These are phyloP conservation scores for Zea luxurians DNA, from an alignment of 176 grass and related monocot species.

Conservation along the genomic window DNA sequence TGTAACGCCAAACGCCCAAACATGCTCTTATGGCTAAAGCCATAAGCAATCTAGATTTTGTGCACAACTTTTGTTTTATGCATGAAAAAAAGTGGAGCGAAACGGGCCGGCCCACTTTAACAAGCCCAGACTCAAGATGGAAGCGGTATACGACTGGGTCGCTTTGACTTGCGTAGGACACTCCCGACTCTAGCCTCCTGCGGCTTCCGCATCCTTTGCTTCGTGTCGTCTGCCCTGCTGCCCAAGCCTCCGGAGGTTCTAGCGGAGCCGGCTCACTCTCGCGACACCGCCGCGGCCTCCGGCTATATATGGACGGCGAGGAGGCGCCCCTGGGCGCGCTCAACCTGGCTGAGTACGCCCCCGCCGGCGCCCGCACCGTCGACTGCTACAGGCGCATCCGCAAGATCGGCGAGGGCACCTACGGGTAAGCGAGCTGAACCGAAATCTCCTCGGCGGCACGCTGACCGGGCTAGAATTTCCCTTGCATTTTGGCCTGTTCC, in stretches of 20 bases:
- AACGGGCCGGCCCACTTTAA: not conserved
- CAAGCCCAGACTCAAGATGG: constrained; percentile 11
- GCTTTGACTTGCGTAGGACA: constrained; percentile 24
- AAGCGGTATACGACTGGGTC: not conserved
- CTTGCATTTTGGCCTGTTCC: not conserved
- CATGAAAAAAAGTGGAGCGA: not conserved
- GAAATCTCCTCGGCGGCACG: not conserved
- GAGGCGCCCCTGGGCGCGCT: constrained; percentile 55
- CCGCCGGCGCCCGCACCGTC: constrained; percentile 61
- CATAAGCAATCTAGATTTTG: no score
- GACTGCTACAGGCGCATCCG: constrained; percentile 81
- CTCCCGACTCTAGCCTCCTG: not conserved
- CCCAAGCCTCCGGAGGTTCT: constrained; percentile 1
- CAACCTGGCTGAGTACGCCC: constrained; percentile 55
- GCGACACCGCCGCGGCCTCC: constrained; percentile 1
- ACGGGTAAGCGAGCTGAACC: constrained; percentile 39
- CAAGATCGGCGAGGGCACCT: constrained; percentile 88
- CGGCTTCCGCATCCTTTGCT: constrained; percentile 14
- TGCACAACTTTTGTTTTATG: no score
- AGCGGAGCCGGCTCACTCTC: not conserved
- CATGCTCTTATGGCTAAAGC: no score
- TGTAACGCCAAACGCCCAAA: no score
- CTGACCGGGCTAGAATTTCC: not conserved
- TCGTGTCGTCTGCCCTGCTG: constrained; percentile 17
- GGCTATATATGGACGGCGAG: constrained; percentile 36